Percentiles rank a stretch among this genome's conserved stretches.
phyloP scores from a whole-genome alignment of 176 grass and related monocot species.

The Pontederia paniculata region DNA sequence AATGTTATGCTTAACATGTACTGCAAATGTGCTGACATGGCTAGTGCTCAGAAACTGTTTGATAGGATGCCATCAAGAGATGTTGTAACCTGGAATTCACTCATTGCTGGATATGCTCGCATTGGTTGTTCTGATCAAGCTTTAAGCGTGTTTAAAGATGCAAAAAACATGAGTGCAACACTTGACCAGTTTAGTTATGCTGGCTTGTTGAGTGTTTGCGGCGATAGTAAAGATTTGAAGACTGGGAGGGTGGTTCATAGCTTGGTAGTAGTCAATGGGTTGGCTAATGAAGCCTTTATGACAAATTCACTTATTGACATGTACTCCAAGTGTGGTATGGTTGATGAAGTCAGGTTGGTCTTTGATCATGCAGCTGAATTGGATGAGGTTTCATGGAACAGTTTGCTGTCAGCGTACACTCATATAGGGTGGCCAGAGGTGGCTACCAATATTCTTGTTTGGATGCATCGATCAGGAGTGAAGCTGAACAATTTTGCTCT shows the following conservation, averaged over 20 bases:
- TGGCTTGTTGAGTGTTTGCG: slow-evolving; percentile 23
- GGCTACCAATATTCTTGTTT: slow-evolving; percentile 48
- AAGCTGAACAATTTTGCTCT: slow-evolving; percentile 53
- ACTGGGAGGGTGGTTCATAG: slow-evolving; percentile 36
- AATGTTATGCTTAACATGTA: slow-evolving; percentile 42
- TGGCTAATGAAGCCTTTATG: slow-evolving; percentile 26
- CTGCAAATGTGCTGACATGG: slow-evolving; percentile 26
- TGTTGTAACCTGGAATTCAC: slow-evolving; percentile 45
- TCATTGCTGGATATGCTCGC: slow-evolving; percentile 38
- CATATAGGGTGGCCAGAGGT: slow-evolving; percentile 56
- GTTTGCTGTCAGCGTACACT: slow-evolving; percentile 37
- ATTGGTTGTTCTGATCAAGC: slow-evolving; percentile 4
- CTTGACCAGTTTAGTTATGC: slow-evolving; percentile 43
- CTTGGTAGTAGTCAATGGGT: slow-evolving; percentile 44
- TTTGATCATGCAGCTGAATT: slow-evolving; percentile 66
- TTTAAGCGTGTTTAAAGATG: slow-evolving; percentile 29
- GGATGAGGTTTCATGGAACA: slow-evolving; percentile 61
- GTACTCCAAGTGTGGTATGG: slow-evolving; percentile 62
- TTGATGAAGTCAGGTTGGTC: slow-evolving; percentile 59
- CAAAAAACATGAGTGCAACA: neutral
- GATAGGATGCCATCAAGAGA: slow-evolving; percentile 47
- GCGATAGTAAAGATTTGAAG: slow-evolving; percentile 12
- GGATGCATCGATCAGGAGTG: slow-evolving; percentile 64
- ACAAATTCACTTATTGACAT: slow-evolving; percentile 62
- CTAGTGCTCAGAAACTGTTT: slow-evolving; percentile 36